Conservation (phyloP, 441 rosid species). For the Euphorbia schlechtendalii region DNA sequence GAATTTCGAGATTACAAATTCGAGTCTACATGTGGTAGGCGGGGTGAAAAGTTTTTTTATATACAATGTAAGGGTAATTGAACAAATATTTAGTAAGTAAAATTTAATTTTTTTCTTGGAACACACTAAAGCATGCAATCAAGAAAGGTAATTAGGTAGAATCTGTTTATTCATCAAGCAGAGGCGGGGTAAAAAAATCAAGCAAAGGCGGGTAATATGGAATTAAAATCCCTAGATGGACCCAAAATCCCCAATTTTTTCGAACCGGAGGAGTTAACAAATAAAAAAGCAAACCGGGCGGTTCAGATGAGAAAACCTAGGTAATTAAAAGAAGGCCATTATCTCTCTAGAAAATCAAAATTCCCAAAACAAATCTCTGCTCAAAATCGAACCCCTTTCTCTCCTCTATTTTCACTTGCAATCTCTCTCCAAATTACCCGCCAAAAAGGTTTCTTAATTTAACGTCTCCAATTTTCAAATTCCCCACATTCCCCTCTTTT, state of each 20-base stretch:
- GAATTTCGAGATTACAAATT: too few relatives aligned
- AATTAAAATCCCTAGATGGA: background rate
- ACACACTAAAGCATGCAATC: too few relatives aligned
- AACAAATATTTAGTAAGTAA: too few relatives aligned
- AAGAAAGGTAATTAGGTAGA: too few relatives aligned
- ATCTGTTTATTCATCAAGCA: too few relatives aligned
- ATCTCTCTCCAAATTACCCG: slow-evolving; percentile 28
- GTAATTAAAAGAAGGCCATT: background rate
- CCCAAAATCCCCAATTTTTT: background rate
- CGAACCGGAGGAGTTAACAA: too few relatives aligned
- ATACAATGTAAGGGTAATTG: too few relatives aligned
- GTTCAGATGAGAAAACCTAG: slow-evolving; percentile 2
- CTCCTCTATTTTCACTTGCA: slow-evolving; percentile 7
- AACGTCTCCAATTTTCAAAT: slow-evolving; percentile 12
- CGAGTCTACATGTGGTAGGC: too few relatives aligned
- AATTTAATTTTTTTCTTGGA: too few relatives aligned
- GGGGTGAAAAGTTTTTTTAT: too few relatives aligned
- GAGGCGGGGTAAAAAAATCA: too few relatives aligned
- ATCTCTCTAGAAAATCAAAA: slow-evolving; percentile 6
- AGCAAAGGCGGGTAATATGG: too few relatives aligned
- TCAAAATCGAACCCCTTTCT: slow-evolving; percentile 10
- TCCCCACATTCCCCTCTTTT: background rate
- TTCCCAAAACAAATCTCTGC: background rate
- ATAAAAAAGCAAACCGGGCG: slow-evolving; percentile 12
- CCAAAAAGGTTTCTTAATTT: slow-evolving; percentile 24